Conservation (phyloP, 768 basidiomycete species). For the Russula foetens region DNA sequence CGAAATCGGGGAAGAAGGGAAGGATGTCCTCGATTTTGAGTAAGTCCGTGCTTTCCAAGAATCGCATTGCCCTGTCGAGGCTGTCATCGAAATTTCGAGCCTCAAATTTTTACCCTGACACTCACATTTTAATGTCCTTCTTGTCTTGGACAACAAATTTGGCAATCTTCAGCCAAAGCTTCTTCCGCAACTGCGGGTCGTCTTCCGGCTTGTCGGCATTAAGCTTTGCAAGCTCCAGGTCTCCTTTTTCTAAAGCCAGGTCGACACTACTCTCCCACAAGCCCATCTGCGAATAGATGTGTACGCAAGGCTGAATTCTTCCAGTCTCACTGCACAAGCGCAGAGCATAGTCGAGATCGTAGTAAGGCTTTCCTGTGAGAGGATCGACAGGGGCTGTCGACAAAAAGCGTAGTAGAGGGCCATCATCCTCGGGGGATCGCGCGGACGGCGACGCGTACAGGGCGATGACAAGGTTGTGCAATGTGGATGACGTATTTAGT, state of each 20-base stretch:
- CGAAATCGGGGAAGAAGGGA: slow-evolving; percentile 99
- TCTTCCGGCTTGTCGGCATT: slow-evolving; percentile 95
- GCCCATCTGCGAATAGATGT: slow-evolving; percentile 97
- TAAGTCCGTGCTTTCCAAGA: slow-evolving; percentile 88
- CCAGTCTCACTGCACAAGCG: slow-evolving; percentile 81
- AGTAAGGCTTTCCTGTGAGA: slow-evolving; percentile 79
- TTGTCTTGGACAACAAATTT: slow-evolving; percentile 97
- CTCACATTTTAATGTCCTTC: slow-evolving; percentile 96
- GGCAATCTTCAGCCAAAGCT: slow-evolving; percentile 98
- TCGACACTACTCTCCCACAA: slow-evolving; percentile 96
- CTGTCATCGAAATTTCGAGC: slow-evolving; percentile 1
- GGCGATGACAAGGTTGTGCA: slow-evolving; percentile 91
- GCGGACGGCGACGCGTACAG: slow-evolving; percentile 59
- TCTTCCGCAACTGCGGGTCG: slow-evolving; percentile 79
- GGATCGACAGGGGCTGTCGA: slow-evolving; percentile 75
- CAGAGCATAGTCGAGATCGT: slow-evolving; percentile 94
- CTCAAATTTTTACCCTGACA: slow-evolving; percentile 16
- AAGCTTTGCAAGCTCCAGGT: slow-evolving; percentile 88
- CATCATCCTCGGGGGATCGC: slow-evolving; percentile 52
- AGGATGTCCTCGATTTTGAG: slow-evolving; percentile 98
- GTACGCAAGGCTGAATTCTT: slow-evolving; percentile 83
- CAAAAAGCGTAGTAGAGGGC: slow-evolving; percentile 74
- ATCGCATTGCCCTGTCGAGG: slow-evolving; percentile 81
- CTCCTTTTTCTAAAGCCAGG: slow-evolving; percentile 87
- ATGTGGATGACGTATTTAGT: slow-evolving; percentile 70